Base-by-base conservation (phyloP, 1,139 yeast genomes). In the Debaryomyces fabryi region DNA sequence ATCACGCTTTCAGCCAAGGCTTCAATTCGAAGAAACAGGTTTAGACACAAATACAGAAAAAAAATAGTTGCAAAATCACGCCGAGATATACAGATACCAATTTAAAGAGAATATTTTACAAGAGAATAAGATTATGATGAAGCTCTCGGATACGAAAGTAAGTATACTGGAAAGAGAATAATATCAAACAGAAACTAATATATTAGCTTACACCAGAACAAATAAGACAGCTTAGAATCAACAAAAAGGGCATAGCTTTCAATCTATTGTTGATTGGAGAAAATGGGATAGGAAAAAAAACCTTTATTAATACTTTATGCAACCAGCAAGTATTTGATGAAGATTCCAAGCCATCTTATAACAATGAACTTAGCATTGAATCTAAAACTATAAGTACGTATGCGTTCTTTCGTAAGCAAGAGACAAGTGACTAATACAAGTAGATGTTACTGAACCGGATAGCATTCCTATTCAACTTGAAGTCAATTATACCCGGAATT, bases 231-330 rank as follows among this genome's bases (percentile, higher is more conserved):
- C 46, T 52, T 18, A 55, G 57, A 41, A 52, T 58, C 42, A 53
- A 53, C 29, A 54, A 49, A 41, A 53, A 42, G 34, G 71, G 72
- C 15, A 49, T 65, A 9, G 51, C 54, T 13, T 59, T 71, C 39
- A 71, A 69, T 49, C 18, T 71, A 12, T 52, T 71, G 7, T 47
- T 71, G 10, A 59, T 69, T 39, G 76, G 76, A 6, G 72, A 68
- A 46, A 69, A 68, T 48, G 72, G 72, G 4, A 58, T 60, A 15
- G 75, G 76, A 0, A 71, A 71, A 52, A 62, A 60, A 44, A 56
- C 70, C 15, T 70, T 71, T 48, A 50, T 69, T 33, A 69, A 67
- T 44, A 60, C 71, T n/a, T 53, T 71, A 30, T 66, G 72, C 51
- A 61, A 63, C 35, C 53, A 57, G 45, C 44, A 44, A 25, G 53